Evolutionary conservation across 305 asterid genomes (phyloP).

Genomic region (Solanum hybrid): DNA sequence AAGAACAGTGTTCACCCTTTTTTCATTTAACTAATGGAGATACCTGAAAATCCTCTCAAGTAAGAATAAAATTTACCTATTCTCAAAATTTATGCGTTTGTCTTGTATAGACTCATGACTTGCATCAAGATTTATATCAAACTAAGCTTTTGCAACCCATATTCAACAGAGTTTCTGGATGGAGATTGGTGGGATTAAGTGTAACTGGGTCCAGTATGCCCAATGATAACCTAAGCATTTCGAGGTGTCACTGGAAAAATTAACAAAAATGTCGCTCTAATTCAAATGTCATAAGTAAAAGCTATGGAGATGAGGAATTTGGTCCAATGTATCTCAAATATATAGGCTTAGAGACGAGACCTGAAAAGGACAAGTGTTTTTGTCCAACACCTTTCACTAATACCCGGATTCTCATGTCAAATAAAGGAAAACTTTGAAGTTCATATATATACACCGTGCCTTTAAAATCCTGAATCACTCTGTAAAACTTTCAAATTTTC

Average conservation of each 20-base stretch:
- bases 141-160: not conserved
- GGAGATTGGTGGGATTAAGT: not conserved
- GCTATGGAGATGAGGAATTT: not conserved
- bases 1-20: not conserved
- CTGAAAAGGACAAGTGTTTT: not conserved
- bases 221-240: not conserved
- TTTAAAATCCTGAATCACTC: not conserved
- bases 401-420: not conserved
- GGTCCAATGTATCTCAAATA: not conserved
- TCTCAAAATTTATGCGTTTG: not conserved
- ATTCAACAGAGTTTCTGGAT: not conserved
- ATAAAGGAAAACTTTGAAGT: not conserved
- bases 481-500: not conserved
- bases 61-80: not conserved
- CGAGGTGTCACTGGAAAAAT: not conserved
- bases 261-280: not conserved
- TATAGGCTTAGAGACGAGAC: not conserved
- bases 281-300: not conserved
- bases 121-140: constrained; percentile 1
- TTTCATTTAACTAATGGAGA: not conserved
- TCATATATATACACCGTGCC: not conserved
- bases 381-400: not conserved
- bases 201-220: not conserved
- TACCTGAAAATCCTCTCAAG: not conserved
- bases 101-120: not conserved